Evolutionary conservation across 116 monocot species (phyloP), one percentile per base, ranked within the genome.

Genomic region (Posidonia oceanica): DNA sequence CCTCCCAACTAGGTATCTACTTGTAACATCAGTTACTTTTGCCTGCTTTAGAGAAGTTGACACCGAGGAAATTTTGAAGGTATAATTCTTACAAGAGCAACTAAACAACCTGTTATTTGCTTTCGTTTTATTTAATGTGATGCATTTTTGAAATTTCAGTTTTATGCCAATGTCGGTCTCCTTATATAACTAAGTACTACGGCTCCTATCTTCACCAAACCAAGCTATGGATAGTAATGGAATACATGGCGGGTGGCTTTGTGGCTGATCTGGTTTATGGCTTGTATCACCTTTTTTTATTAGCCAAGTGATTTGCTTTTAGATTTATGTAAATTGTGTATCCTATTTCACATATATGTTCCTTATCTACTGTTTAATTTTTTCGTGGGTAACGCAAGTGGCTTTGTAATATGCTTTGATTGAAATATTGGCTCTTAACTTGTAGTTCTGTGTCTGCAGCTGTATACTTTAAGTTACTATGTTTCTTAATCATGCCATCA

Each of bases 171-270:
- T 82, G 82, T 48, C 78, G 82, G 5, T 82, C 77, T 62, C 75
- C 72, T 66, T 85, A 67, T 69, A 82, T 77, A 23, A 91, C 95
- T 16, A 88, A 91, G 55, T 95, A 95, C 71, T 91, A 88, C 78
- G 95, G 91, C 22, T 91, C 95, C 3, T 91, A 91, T 84, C 88
- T 95, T 53, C 80, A 88, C 72, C 84, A 91, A 76, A 95, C 91
- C 59, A 95, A 95, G 76, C 73, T 91, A 40, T 94, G 88, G 91
- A 95, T 91, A 79, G 80, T 91, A 20, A 95, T 91, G 91, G 95
- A 95, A 69, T 95, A 91, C 64, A 91, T 95, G 95, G 91, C 95
- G 78, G 91, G 91, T 69, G 91, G 95, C 65, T 95, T 91, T 54
- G 95, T 94, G 74, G 94, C 94, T 71, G 94, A 94, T 73, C 82